Base-by-base conservation (phyloP, 768 basidiomycete species). In the Agrocybe praecox region DNA sequence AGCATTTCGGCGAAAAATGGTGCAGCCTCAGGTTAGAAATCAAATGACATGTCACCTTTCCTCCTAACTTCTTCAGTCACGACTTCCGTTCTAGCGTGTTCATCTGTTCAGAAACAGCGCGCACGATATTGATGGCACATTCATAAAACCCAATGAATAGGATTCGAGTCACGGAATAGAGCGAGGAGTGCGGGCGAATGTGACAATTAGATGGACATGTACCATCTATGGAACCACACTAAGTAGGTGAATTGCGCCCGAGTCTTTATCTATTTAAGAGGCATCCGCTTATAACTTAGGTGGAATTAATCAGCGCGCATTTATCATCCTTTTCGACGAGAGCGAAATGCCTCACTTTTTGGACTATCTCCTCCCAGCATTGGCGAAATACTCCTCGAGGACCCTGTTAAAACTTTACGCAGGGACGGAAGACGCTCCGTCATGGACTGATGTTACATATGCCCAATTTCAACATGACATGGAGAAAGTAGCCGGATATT, bases 401-500 rank as follows among this genome's bases (percentile, higher is more conserved):
- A 45, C 49, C 15, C 52, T 61, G 17, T 12, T 61, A 17, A 61
- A 61, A 33, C 10, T 57, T 1, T 54, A 53, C 19, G 46, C 53
- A 2, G 60, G 60, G 6, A 51, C 47, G 21, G 26, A 43, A 1
- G 34, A 49, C 6, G 43, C 52, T 6, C 60, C 56, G 11, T 45
- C 52, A 5, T 72, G 70, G 69, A 24, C 44, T 18, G 52, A 69
- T 19, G 59, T 72, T 33, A 61, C 67, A 1, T 72, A 73, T 57
- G 46, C 58, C 32, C 76, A 80, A 59, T 89, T 89, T 73, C 73
- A 71, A 55, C 53, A 65, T 18, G 83, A 88, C 42, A 82, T 88
- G 59, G 81, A 85, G 62, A 64, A 70, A 55, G 78, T 78, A 52
- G 87, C 87, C 40, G 72, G 73, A 42, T 78, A 84, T 67, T 89